Conservation (phyloP, 2,329 filamentous ascomycete genomes). For the Aspergillus sergii region DNA sequence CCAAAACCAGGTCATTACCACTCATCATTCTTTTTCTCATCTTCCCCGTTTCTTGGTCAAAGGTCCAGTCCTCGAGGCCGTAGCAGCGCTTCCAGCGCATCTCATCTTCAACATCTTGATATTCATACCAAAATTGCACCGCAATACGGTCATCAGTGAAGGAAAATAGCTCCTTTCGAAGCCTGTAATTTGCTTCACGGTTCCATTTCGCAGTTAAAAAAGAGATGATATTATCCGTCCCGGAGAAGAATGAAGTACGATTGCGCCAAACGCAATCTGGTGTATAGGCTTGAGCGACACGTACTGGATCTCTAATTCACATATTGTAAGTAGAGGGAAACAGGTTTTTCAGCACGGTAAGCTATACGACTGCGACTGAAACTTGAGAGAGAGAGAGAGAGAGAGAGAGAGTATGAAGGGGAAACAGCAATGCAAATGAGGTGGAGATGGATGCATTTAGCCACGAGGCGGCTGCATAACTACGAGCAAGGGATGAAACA, state of each 20-base stretch:
- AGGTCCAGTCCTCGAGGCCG: conserved; percentile 63
- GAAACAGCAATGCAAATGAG: neutral
- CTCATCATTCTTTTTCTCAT: conserved; percentile 54
- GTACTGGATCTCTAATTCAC: conserved; percentile 60
- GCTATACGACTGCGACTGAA: neutral
- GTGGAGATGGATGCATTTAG: neutral
- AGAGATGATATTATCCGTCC: conserved; percentile 66
- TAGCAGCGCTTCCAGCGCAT: conserved; percentile 83
- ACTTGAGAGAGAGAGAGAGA: neutral
- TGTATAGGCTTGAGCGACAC: conserved; percentile 73
- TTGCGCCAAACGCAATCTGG: conserved; percentile 80
- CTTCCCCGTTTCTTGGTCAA: conserved; percentile 45
- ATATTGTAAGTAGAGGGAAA: conserved; percentile 3
- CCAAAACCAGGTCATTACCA: conserved; percentile 49
- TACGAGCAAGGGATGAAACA: conserved; percentile 8
- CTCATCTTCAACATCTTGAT: conserved; percentile 64
- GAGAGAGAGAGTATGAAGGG: neutral
- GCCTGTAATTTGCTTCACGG: conserved; percentile 68
- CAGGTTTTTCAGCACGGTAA: neutral
- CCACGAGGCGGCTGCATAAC: conserved; percentile 6
- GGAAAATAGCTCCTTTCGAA: conserved; percentile 83
- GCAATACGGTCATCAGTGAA: conserved; percentile 77
- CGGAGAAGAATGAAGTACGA: conserved; percentile 68
- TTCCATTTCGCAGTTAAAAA: conserved; percentile 76
- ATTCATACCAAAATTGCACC: conserved; percentile 92